phyloP scores from a whole-genome alignment of 2,329 filamentous ascomycete genomes.

The Fusarium equiseti region DNA sequence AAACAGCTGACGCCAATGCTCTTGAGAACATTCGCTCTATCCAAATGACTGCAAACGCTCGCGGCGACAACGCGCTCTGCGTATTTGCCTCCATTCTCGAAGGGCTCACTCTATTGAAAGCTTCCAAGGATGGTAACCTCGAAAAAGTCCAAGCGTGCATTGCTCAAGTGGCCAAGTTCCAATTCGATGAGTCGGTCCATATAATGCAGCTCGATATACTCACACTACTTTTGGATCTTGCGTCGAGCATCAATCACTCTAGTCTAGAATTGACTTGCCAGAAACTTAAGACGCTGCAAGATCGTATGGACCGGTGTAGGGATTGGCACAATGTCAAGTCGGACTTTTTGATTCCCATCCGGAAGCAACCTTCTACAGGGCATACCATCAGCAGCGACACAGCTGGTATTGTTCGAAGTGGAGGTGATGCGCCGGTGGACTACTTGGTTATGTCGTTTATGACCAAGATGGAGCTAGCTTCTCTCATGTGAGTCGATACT shows the following conservation, averaged over 20 bases:
- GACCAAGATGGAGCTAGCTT: constrained; percentile 69
- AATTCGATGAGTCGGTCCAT: constrained; percentile 70
- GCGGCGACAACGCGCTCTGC: constrained; percentile 73
- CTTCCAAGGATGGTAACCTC: constrained; percentile 72
- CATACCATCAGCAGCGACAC: constrained; percentile 70
- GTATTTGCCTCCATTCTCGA: constrained; percentile 76
- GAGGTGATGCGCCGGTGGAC: constrained; percentile 61
- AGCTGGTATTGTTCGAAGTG: constrained; percentile 63
- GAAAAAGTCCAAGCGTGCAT: constrained; percentile 79
- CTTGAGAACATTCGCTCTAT: constrained; percentile 78
- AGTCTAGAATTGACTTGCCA: constrained; percentile 66
- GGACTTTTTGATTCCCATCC: constrained; percentile 68
- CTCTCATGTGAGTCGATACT: constrained; percentile 63
- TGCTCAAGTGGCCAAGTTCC: constrained; percentile 78
- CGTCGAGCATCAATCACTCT: constrained; percentile 75
- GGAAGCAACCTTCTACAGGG: constrained; percentile 60
- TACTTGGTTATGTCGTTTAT: constrained; percentile 71
- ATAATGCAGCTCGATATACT: constrained; percentile 76
- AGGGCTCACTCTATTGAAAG: constrained; percentile 75
- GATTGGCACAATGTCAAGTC: constrained; percentile 62
- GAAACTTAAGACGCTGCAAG: constrained; percentile 73
- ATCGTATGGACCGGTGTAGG: constrained; percentile 69
- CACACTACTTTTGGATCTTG: constrained; percentile 75
- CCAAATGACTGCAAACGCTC: constrained; percentile 67
- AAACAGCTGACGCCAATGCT: constrained; percentile 70